Evolutionary conservation across 495 filamentous ascomycete genomes (phyloP).

Genomic region (Lasiosphaeria hispida): DNA sequence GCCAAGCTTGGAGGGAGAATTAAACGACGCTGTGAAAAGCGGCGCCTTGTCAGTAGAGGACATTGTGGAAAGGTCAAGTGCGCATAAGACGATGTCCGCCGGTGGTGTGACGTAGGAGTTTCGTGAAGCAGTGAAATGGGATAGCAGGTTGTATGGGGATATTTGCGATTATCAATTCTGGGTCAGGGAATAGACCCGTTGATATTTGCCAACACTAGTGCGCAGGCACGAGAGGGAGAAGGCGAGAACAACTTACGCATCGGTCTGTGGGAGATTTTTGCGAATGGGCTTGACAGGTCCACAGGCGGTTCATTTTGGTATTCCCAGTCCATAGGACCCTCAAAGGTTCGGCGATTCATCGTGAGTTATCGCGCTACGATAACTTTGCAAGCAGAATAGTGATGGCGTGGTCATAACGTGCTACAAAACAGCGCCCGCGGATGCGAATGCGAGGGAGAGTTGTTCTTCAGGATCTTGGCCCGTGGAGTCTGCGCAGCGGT

Average conservation of each 20-base stretch:
- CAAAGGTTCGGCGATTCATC: slow-evolving; percentile 45
- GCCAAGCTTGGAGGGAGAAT: slow-evolving; percentile 25
- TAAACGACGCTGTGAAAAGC: slow-evolving; percentile 25
- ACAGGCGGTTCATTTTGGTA: slow-evolving; percentile 43
- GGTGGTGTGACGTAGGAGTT: no score
- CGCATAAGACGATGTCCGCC: no score
- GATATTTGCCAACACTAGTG: neutral
- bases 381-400: neutral
- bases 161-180: no score
- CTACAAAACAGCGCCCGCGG: no score
- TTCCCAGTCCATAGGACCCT: slow-evolving; percentile 53
- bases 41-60: slow-evolving; percentile 12
- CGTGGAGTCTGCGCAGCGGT: neutral
- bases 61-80: neutral
- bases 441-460: neutral
- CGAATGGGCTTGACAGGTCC: slow-evolving; percentile 48
- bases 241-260: slow-evolving; percentile 20
- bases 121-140: no score
- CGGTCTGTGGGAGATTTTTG: slow-evolving; percentile 15
- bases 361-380: neutral
- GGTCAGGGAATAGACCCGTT: neutral
- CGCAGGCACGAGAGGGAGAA: neutral
- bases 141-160: no score
- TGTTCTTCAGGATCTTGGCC: neutral
- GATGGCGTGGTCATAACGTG: neutral